Conservation (phyloP, 176 grass and related monocot genomes). For the Luzula sylvatica region DNA sequence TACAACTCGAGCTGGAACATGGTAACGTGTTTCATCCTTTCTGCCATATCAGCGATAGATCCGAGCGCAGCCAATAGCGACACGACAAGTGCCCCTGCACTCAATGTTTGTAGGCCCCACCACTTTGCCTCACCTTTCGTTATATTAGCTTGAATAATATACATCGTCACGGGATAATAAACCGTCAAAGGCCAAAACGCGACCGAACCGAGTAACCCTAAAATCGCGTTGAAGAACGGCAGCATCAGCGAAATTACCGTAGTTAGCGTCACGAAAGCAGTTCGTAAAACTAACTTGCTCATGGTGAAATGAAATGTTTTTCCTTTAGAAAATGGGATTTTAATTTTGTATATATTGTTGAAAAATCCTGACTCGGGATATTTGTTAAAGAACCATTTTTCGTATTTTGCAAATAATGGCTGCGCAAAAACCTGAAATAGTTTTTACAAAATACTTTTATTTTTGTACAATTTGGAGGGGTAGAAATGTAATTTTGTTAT, state of each 20-base stretch:
- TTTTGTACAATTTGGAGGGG: too few relatives aligned
- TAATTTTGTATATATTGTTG: conserved; percentile 45
- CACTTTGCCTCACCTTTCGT: conserved; percentile 42
- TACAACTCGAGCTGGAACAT: conserved; percentile 71
- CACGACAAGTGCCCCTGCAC: conserved; percentile 39
- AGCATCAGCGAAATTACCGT: conserved; percentile 68
- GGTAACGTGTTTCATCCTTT: conserved; percentile 55
- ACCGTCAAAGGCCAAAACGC: conserved; percentile 87
- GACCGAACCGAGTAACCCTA: conserved; percentile 60
- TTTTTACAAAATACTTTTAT: too few relatives aligned
- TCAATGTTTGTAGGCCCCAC: conserved; percentile 63
- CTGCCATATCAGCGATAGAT: conserved; percentile 57
- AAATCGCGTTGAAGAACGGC: conserved; percentile 89
- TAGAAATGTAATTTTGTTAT: background rate
- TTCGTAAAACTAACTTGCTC: conserved; percentile 67
- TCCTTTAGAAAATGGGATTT: conserved; percentile 28
- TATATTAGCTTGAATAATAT: conserved; percentile 68
- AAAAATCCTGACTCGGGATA: conserved; percentile 53
- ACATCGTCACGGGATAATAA: conserved; percentile 74
- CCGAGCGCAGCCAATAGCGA: conserved; percentile 69
- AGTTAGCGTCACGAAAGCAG: conserved; percentile 44
- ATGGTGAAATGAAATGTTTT: conserved; percentile 41
- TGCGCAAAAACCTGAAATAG: conserved; percentile 59
- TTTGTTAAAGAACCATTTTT: conserved; percentile 45
- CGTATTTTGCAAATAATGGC: conserved; percentile 74